Evolutionary conservation across 2,329 filamentous ascomycete species (phyloP).

Genomic region (Nothopassalora personata): DNA sequence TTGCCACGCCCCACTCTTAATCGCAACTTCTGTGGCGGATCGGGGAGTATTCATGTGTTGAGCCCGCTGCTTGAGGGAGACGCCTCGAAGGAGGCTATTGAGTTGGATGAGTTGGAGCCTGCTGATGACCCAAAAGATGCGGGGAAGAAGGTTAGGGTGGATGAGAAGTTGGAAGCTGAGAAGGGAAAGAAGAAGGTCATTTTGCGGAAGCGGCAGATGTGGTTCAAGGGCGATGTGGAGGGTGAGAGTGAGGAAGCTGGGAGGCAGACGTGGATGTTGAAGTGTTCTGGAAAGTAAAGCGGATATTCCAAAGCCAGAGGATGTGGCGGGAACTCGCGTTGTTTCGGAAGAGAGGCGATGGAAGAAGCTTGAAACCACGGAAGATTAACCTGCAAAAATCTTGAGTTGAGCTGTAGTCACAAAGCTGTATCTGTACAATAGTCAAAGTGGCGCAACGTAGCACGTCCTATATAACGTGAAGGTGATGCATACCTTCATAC

Average conservation of each 20-base stretch:
- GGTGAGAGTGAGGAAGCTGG: neutral
- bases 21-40: neutral
- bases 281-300: neutral
- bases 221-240: neutral
- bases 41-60: neutral
- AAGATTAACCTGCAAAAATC: neutral
- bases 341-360: neutral
- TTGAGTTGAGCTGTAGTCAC: neutral
- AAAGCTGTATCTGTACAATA: conserved; percentile 1
- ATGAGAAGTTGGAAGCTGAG: neutral
- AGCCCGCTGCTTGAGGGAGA: neutral
- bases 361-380: neutral
- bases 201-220: neutral
- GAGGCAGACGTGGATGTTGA: neutral
- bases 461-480: neutral
- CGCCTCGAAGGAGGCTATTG: neutral
- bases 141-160: neutral
- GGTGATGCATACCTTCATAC: neutral
- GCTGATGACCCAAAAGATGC: neutral
- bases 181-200: neutral
- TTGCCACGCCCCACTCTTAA: neutral
- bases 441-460: neutral
- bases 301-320: neutral
- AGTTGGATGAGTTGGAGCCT: neutral
- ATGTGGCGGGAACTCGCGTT: too few species aligned